Evolutionary conservation across 2,329 filamentous ascomycete genomes (phyloP), one percentile per base, ranked within the genome.

Genomic region (Colletotrichum karsti): DNA sequence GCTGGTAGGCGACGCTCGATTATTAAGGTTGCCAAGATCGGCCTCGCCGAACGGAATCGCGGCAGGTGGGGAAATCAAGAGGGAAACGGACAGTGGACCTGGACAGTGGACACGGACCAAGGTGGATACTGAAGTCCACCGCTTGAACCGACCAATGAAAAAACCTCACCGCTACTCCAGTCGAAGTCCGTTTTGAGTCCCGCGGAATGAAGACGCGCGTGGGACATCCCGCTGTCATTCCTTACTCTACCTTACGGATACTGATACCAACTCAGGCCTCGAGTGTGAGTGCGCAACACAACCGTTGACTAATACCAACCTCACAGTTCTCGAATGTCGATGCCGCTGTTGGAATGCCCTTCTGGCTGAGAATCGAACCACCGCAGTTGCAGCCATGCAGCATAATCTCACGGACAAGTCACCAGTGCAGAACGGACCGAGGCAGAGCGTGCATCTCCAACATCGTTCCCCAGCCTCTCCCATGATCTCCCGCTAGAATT

Each of bases 1-100:
- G 62, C 50, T n/a, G 10, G 15, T 26, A 62, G 50, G 48, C 56
- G 55, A 56, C 22, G 18, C 48, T 33, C 30, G 50, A 51, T 39
- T 22, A 51, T 53, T 57, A 67, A 67, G 56, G 67, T 67, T 69
- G 35, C 50, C 50, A 59, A 53, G 56, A 48, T 67, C 63, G 67
- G 67, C 37, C n/a, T 61, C 44, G 56, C 67, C 67, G 62, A 53
- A 37, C 55, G 37, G 12, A 60, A 46, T 26, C 28, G 46, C 44
- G 37, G 55, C 44, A 44, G 44, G 55, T 59, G 61, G 55, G 13
- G 44, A 30, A 15, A 3, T 26, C 18, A 24, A 28, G 10, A 13
- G 26, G 20, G 12, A 12, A 54, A 37, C 15, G 50, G 18, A 51
- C 44, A n/a, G 18, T 22, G 3, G 6, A 41, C 37, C 13, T 41